Base-by-base conservation (phyloP, 257 asterid species). In the Solanum arcanum region DNA sequence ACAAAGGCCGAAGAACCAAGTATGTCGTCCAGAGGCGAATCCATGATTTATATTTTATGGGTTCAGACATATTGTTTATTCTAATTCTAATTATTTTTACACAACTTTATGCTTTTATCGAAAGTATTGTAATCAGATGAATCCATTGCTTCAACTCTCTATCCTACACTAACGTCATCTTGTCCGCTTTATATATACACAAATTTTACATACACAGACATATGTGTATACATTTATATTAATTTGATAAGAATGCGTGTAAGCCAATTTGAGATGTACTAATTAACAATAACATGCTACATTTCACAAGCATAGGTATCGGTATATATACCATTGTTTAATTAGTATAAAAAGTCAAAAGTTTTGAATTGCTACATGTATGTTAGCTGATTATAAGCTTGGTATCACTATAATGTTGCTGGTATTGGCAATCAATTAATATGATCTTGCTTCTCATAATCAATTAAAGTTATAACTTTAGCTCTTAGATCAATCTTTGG, bases 1-100 rank as follows among this genome's bases (percentile, higher is more conserved):
- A 93, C 86, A 73, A 92, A 75, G 99, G 98, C 87, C 94, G 86
- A 90, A 93, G 95, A 70, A 91, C 94, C 85, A 96, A 94, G 99
- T 96, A 91, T 88, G 94, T 44, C 20, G 56, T 47, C 1, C 35
- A 2, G 20, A 66, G 18, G 14, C 35, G 1, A 31, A 25, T 66
- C 4, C 10, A 27, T 0, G 60, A 68, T 68, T 68, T 68, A 29
- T 25, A 27, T 27, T 27, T 68, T 0, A 66, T 66, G 72, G 33
- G 18, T 5, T 25, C 14, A 23, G 14, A 21, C 70, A 23, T 2
- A 62, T 14, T 64, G 5, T 64, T 25, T 64, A 14, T 25, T 64
- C 35, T 15, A 64, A 25, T 64, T 25, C 12, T 64, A 64, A 64
- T 64, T 16, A 25, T 12, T 12, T 64, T n/a, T 25, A 12, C 15